Evolutionary conservation across 176 grass and related monocot species (phyloP).

Genomic region (Poa annua): DNA sequence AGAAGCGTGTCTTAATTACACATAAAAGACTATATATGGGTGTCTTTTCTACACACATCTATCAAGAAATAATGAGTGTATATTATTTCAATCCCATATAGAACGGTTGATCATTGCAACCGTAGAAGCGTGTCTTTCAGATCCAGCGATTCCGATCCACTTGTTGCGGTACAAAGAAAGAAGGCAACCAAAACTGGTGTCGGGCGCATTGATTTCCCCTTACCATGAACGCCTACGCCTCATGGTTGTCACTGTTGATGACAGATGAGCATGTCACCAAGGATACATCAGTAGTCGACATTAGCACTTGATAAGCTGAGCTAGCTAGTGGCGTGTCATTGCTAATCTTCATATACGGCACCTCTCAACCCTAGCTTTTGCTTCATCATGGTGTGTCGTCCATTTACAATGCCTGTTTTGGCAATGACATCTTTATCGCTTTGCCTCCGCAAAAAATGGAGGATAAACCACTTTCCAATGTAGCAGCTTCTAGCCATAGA

Average conservation of each 20-base stretch:
- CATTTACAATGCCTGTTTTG: constrained; percentile 12
- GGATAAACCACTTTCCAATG: not conserved
- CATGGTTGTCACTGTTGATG: constrained; percentile 24
- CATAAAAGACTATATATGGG: too few relatives aligned
- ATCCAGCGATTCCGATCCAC: not conserved
- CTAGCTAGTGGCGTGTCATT: constrained; percentile 27
- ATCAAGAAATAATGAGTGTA: too few relatives aligned
- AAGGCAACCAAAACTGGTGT: not conserved
- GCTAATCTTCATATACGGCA: constrained; percentile 25
- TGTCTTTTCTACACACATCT: too few relatives aligned
- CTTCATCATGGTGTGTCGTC: constrained; percentile 18
- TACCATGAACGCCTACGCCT: not conserved
- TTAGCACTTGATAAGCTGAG: constrained; percentile 13
- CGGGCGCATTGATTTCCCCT: not conserved
- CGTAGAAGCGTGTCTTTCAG: not conserved
- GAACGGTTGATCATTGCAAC: not conserved
- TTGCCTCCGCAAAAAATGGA: constrained; percentile 43
- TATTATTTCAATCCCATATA: not conserved
- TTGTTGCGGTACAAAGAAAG: not conserved
- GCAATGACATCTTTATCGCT: not conserved
- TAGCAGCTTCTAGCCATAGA: constrained; percentile 1
- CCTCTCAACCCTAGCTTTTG: constrained; percentile 15
- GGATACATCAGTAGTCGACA: not conserved
- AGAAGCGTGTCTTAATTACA: too few relatives aligned
- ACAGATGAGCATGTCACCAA: constrained; percentile 30